Conservation (phyloP, 2,329 filamentous ascomycete species). For the Hypoxylon sp. region DNA sequence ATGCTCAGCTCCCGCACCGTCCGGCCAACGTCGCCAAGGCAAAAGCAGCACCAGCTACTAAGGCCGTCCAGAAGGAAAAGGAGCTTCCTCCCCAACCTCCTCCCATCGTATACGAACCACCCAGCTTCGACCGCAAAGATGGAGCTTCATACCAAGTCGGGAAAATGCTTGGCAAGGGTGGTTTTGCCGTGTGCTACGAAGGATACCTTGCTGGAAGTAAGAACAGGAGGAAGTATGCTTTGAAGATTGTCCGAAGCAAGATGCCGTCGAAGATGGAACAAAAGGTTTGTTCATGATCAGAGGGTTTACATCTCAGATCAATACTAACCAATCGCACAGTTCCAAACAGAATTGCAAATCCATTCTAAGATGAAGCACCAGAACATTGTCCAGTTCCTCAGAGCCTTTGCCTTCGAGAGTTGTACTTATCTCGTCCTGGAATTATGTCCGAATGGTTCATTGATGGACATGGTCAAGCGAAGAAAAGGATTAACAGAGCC, state of each 20-base stretch:
- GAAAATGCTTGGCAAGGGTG: conserved; percentile 82
- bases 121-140: conserved; percentile 77
- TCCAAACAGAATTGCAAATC: conserved; percentile 91
- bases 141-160: conserved; percentile 82
- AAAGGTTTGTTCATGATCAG: conserved; percentile 69
- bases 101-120: conserved; percentile 70
- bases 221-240: conserved; percentile 77
- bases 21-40: conserved; percentile 61
- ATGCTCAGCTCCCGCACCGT: conserved; percentile 67
- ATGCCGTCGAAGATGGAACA: conserved; percentile 89
- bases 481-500: conserved; percentile 92
- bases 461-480: conserved; percentile 98
- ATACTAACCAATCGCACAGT: conserved; percentile 59
- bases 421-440: conserved; percentile 96
- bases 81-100: conserved; percentile 78
- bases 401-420: conserved; percentile 90
- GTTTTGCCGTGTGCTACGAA: conserved; percentile 86
- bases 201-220: conserved; percentile 71
- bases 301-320: not conserved
- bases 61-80: conserved; percentile 67
- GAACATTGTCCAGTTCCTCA: conserved; percentile 95
- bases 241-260: conserved; percentile 87
- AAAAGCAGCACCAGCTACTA: conserved; percentile 62
- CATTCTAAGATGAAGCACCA: conserved; percentile 98
- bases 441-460: conserved; percentile 92